Percentiles rank a stretch among this genome's conserved stretches.
These are phyloP conservation scores for Colletotrichum phormii DNA, from an alignment of 2,329 filamentous ascomycete genomes.

Conservation along the genomic window DNA sequence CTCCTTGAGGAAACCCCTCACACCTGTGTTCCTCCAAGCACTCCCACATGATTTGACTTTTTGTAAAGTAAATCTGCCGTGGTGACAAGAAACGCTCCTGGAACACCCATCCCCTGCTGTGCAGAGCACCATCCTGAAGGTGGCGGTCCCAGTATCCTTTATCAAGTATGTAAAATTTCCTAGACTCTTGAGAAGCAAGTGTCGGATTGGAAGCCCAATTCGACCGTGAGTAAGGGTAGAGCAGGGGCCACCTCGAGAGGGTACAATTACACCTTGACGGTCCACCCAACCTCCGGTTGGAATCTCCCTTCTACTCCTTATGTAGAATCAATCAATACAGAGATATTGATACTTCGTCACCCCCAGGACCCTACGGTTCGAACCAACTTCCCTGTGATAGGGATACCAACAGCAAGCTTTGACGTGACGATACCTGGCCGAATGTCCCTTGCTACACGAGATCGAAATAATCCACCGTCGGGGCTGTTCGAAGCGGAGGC, in stretches of 20 bases:
- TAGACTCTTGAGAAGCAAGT: neutral
- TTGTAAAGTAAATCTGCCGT: conserved; percentile 38
- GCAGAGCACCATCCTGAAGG: neutral
- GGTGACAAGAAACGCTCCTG: conserved; percentile 40
- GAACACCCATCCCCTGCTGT: conserved; percentile 39
- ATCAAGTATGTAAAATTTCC: neutral
- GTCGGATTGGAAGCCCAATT: too few relatives aligned
- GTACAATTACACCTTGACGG: too few relatives aligned
- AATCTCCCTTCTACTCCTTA: too few relatives aligned
- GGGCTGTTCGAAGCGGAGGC: conserved; percentile 23
- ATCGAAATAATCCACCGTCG: conserved; percentile 25
- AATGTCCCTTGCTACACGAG: neutral
- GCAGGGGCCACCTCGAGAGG: too few relatives aligned
- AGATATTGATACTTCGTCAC: too few relatives aligned
- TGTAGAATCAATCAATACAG: too few relatives aligned
- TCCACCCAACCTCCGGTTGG: too few relatives aligned
- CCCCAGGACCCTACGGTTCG: too few relatives aligned
- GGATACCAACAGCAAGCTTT: too few relatives aligned
- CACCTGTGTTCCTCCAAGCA: conserved; percentile 38
- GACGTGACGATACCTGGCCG: neutral
- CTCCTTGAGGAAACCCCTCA: conserved; percentile 22
- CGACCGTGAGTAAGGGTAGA: too few relatives aligned
- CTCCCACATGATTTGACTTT: conserved; percentile 37
- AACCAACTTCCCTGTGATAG: too few relatives aligned
- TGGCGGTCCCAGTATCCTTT: neutral